Conservation (phyloP, 164 flowering plant genomes). For the Aristolochia contorta region DNA sequence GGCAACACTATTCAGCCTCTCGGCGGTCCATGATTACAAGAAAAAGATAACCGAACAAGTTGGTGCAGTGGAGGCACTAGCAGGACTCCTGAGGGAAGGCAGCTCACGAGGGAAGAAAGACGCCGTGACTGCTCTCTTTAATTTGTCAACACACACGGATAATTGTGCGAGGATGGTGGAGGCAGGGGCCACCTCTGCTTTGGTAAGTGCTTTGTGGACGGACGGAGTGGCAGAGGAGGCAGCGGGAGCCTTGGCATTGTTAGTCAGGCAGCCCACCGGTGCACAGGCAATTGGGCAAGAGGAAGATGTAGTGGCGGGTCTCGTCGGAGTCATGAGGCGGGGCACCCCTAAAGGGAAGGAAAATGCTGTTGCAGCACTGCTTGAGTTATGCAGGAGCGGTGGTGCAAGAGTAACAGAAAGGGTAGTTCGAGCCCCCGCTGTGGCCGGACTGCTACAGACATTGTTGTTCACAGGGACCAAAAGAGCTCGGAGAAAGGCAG, state of each 20-base stretch:
- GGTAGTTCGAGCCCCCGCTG: slow-evolving; percentile 64
- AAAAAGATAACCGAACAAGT: slow-evolving; percentile 58
- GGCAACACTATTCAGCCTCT: slow-evolving; percentile 90
- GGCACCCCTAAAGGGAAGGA: slow-evolving; percentile 88
- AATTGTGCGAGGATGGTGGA: slow-evolving; percentile 60
- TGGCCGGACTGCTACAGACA: slow-evolving; percentile 60
- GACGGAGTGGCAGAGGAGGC: slow-evolving; percentile 93
- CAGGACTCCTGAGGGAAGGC: slow-evolving; percentile 48
- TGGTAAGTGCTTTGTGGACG: slow-evolving; percentile 48
- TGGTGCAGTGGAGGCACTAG: slow-evolving; percentile 72
- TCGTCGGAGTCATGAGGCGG: slow-evolving; percentile 71
- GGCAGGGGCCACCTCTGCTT: slow-evolving; percentile 55
- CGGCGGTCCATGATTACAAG: slow-evolving; percentile 83
- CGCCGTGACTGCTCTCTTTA: slow-evolving; percentile 87
- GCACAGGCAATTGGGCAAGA: slow-evolving; percentile 65
- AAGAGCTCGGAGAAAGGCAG: slow-evolving; percentile 90
- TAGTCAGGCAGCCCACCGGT: slow-evolving; percentile 68
- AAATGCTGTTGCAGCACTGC: slow-evolving; percentile 86
- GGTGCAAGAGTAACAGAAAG: slow-evolving; percentile 54
- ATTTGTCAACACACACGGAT: slow-evolving; percentile 66
- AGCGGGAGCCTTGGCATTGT: slow-evolving; percentile 72
- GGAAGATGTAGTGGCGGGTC: slow-evolving; percentile 53
- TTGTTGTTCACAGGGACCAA: slow-evolving; percentile 74
- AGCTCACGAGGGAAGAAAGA: slow-evolving; percentile 73
- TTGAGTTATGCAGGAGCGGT: slow-evolving; percentile 76